A percentile compares a stretch with the other conserved stretches of the same genome.
These are phyloP conservation scores for Ustilago cynodontis DNA, from an alignment of 1,284 basidiomycete genomes.

Conservation along the genomic window DNA sequence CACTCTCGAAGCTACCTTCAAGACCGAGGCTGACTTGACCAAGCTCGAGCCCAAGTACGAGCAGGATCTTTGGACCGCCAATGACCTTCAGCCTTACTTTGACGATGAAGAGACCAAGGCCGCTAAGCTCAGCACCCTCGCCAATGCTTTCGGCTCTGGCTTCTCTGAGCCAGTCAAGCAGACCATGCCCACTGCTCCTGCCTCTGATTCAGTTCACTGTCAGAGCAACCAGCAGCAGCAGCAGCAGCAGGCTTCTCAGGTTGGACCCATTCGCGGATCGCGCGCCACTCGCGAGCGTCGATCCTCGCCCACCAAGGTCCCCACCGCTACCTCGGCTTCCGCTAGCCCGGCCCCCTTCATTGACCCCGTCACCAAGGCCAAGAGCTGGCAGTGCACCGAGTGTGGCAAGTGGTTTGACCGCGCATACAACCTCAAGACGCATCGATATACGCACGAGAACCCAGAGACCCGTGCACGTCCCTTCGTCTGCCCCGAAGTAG, in stretches of 20 bases:
- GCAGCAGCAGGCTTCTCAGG: constrained; percentile 22
- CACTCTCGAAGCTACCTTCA: constrained; percentile 39
- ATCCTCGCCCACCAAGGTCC: constrained; percentile 33
- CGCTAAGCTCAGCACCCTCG: constrained; percentile 31
- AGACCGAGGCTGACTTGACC: constrained; percentile 16
- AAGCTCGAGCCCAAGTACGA: constrained; percentile 29
- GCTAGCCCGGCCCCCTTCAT: constrained; percentile 34
- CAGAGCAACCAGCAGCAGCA: constrained; percentile 8
- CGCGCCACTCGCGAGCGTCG: constrained; percentile 29
- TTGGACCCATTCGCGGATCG: constrained; percentile 34
- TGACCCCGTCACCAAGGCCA: constrained; percentile 39
- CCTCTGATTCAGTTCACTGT: neutral
- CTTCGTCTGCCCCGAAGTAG: constrained; percentile 52
- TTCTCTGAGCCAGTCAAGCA: constrained; percentile 21
- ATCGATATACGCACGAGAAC: constrained; percentile 54
- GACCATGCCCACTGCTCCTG: neutral
- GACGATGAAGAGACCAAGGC: constrained; percentile 29
- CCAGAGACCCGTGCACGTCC: constrained; percentile 52
- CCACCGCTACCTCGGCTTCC: constrained; percentile 1
- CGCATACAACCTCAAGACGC: constrained; percentile 64
- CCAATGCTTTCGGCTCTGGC: constrained; percentile 28
- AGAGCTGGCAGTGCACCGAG: constrained; percentile 57
- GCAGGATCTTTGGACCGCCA: constrained; percentile 17
- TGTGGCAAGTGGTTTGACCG: constrained; percentile 63
- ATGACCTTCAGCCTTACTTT: constrained; percentile 44